A percentile compares a stretch with the other conserved stretches of the same genome.
Conservation (phyloP, 345 rosid species). For the Cardamine resedifolia region DNA sequence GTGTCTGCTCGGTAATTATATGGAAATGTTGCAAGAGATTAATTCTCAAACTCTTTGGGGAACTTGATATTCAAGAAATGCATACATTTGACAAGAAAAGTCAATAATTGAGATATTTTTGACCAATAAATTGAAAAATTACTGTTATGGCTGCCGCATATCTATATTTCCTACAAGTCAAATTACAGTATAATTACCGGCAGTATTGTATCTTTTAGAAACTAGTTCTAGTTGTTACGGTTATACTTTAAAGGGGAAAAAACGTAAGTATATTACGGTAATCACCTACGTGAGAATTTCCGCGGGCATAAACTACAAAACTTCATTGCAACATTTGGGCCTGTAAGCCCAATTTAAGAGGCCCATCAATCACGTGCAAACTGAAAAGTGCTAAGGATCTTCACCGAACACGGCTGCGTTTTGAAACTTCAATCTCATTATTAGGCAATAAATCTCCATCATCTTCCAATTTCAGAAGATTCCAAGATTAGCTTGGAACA, state of each 20-base stretch:
- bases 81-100: neutral
- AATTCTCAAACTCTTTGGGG: neutral
- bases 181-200: neutral
- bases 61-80: neutral
- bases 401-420: neutral
- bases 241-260: too few relatives aligned
- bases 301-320: neutral
- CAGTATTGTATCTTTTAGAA: neutral
- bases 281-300: neutral
- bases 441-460: neutral
- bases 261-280: too few relatives aligned
- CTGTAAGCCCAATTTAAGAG: neutral
- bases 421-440: neutral
- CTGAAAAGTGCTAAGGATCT: neutral
- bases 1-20: neutral
- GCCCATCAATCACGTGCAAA: neutral
- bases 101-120: neutral
- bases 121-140: neutral
- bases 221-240: too few relatives aligned
- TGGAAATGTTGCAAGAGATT: neutral
- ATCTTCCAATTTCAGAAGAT: neutral
- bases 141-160: neutral
- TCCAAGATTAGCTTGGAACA: neutral
- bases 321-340: neutral
- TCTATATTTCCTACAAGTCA: neutral